Evolutionary conservation across 2,329 filamentous ascomycete species (phyloP).

Genomic region (Beauveria brongniartii): DNA sequence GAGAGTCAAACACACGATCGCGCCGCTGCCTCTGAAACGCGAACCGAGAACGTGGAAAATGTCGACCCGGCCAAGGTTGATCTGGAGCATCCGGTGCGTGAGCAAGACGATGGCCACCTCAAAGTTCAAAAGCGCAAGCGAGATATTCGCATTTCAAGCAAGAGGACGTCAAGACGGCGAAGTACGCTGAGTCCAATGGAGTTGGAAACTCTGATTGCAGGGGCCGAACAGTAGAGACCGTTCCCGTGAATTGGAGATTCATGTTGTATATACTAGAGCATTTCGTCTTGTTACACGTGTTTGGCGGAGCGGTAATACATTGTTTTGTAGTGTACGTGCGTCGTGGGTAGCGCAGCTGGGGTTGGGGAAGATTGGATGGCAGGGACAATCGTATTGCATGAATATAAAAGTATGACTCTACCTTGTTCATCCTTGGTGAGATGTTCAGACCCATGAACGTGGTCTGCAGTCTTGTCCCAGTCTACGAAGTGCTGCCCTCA

Average conservation of each 20-base stretch:
- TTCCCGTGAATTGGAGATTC: neutral
- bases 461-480: neutral
- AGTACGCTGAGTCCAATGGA: conserved; percentile 72
- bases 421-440: neutral
- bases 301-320: neutral
- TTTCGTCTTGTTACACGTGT: neutral
- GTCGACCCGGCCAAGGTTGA: conserved; percentile 30
- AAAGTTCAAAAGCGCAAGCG: conserved; percentile 38
- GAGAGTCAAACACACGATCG: neutral
- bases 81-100: conserved; percentile 11
- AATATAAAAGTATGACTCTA: neutral
- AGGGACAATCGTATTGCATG: neutral
- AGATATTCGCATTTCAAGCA: conserved; percentile 42
- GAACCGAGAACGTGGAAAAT: conserved; percentile 16
- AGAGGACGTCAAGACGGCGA: conserved; percentile 53
- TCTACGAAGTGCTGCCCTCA: neutral
- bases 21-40: neutral
- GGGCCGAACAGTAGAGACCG: conserved; percentile 31
- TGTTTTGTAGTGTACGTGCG: neutral
- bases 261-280: neutral
- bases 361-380: neutral
- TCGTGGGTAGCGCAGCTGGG: neutral
- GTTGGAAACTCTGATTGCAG: conserved; percentile 54
- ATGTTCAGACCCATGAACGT: neutral
- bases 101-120: conserved; percentile 15